Evolutionary conservation across 1,284 basidiomycete genomes (phyloP).

Genomic region (Trametes sp.): DNA sequence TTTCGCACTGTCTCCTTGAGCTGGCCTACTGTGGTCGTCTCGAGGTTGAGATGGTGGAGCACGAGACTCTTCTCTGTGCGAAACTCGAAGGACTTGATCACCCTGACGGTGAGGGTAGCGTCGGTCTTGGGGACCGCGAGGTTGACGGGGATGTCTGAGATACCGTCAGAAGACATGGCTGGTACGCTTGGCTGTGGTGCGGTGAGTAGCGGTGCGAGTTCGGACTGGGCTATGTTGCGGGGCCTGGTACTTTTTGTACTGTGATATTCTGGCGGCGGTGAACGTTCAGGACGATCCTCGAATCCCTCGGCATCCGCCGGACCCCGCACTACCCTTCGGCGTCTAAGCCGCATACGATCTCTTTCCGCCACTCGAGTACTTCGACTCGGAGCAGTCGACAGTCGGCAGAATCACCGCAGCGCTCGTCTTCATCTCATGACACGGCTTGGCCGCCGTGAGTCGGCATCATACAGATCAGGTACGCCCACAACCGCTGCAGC

Average conservation of each 20-base stretch:
- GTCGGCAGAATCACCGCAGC: background rate
- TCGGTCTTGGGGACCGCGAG: slow-evolving; percentile 70
- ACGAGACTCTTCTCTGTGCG: slow-evolving; percentile 91
- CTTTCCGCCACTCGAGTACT: background rate
- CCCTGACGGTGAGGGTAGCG: slow-evolving; percentile 87
- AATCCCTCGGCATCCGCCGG: slow-evolving; percentile 20
- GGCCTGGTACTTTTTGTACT: background rate
- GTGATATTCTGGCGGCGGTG: slow-evolving; percentile 2
- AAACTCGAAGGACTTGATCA: slow-evolving; percentile 96
- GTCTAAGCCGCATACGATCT: background rate
- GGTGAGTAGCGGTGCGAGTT: background rate
- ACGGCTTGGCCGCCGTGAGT: background rate
- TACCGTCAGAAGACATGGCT: slow-evolving; percentile 47
- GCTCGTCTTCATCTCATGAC: slow-evolving; percentile 11
- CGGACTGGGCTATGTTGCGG: background rate
- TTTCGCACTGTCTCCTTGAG: slow-evolving; percentile 76
- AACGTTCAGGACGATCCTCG: slow-evolving; percentile 29
- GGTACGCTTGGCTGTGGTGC: background rate
- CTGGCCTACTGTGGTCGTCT: slow-evolving; percentile 75
- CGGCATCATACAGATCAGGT: background rate
- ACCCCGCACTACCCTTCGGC: background rate
- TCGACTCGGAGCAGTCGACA: background rate
- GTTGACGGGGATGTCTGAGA: slow-evolving; percentile 70
- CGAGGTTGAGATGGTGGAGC: slow-evolving; percentile 83
- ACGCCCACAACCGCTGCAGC: background rate